Evolutionary conservation across 345 rosid species (phyloP), one percentile per base, ranked within the genome.

Genomic region (Eutrema heterophyllum): DNA sequence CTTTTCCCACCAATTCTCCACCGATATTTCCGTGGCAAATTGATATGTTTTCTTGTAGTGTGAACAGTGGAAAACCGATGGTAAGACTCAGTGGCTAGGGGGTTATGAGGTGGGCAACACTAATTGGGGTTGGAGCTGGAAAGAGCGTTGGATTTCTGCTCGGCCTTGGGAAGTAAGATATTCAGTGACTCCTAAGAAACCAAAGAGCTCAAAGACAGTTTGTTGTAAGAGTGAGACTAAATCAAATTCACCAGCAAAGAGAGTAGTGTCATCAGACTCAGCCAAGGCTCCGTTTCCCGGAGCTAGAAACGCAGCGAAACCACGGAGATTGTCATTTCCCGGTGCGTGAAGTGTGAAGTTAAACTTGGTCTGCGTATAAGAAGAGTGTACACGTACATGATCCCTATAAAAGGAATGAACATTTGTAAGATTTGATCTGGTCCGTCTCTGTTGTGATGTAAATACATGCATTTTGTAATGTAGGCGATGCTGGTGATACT

Each of bases 71-170:
- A 88, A 89, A 76, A 94, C 93, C 5, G 85, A 83, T 82, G 86
- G 88, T 1, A 81, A 79, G 59, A 79, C 78, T 67, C 84, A 70
- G 21, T 86, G 89, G 60, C 67, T 78, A 13, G 79, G 83, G 27
- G 64, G 80, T 57, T 83, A 82, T 69, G 97, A 84, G 58, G 73
- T 90, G 9, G 85, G 93, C 15, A 95, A 88, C 82, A 85, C 86
- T 0, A 88, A 86, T 40, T 95, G 97, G 97, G 96, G 93, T 59
- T 95, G 99, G 99, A 92, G 99, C 81, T 95, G 99, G 97, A 88
- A 73, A 84, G 97, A 95, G 50, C 87, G 92, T 30, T 95, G 99
- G 99, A 83, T 95, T 46, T 84, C 97, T 74, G 92, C 82, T 78
- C 83, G 96, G 11, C 99, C 99, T 26, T 95, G 99, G 99, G 97